Base-by-base conservation (phyloP, 225 moss, liverwort and hornwort genomes). In the Polytrichum commune region DNA sequence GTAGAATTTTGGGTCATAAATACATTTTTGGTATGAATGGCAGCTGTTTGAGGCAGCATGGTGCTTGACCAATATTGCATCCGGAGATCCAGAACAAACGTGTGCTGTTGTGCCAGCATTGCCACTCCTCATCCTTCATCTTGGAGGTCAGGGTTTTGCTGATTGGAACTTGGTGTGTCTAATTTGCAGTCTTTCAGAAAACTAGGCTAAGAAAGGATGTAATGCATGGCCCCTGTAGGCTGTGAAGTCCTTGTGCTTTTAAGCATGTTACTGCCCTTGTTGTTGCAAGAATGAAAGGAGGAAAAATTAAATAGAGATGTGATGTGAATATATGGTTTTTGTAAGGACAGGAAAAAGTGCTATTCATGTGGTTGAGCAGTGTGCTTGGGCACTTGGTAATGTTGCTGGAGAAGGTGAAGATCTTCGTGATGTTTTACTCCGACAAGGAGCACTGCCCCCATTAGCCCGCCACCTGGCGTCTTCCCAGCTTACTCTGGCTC, bases 1-100 rank as follows among this genome's bases (percentile, higher is more conserved):
- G 46, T 46, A 46, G 13, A 16, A 13, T 46, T 46, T 46, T 46
- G 46, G 46, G 46, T 46, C 46, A 46, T 13, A 46, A 13, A 16
- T 13, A 46, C 13, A 13, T 3, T 29, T 29, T 53, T 75, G 66
- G 55, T 70, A 53, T 70, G 24, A 62, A 69, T 77, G 72, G 73
- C 86, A 97, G 97, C 85, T 97, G 63, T 83, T 97, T 78, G 94
- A 97, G 83, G 94, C 97, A 73, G 93, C 97, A 64, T 97, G 97
- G 97, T 92, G 90, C 77, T 80, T 97, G 76, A 97, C 97, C 69
- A 97, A 97, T 67, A 93, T 97, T 78, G 97, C 97, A 5, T 97
- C 94, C 22, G 97, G 97, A 77, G 97, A 97, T 86, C 89, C 83
- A 25, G 90, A 92, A 63, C 84, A 91, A 77, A 97, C 97, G 1